Evolutionary conservation across 208 protist species (phyloP), one percentile per base, ranked within the genome.

Genomic region (Balamuthia mandrillaris): DNA sequence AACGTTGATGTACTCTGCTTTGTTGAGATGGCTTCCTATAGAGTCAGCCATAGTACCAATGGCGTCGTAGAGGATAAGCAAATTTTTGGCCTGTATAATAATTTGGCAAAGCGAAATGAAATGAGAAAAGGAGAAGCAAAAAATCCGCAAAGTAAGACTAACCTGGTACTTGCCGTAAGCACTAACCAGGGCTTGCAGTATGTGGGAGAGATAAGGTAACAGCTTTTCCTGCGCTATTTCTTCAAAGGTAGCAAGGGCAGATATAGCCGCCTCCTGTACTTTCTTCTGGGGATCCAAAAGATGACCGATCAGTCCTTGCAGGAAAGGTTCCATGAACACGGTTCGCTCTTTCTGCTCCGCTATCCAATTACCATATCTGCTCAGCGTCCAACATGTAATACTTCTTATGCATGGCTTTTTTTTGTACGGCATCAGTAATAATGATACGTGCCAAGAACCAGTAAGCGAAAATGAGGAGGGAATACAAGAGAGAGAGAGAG

Each of bases 321-420:
- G 47, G 27, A 93, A 42, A n/a, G 86, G 72, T 27, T 87, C 33
- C 10, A 94, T 29, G 52, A 77, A 72, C n/a, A 63, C 39, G 1
- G 49, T 14, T 31, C 37, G 29, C 12, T 77, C 60, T 1, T 27
- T 9, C 35, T 89, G 75, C 21, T 81, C 44, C 1, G 86, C 56
- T 27, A 96, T 90, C 91, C 91, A 96, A 31, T 83, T 24, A 3
- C 84, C 42, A 85, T 95, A 96, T 5, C 94, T 56, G 54, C 81
- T 89, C 7, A 96, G 75, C 7, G 94, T 94, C 94, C 94, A 96
- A 86, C 94, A 96, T 4, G 93, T 92, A 31, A 96, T 96, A 49
- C 83, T 89, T 14, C 93, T 42, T 6, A 95, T 78, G 12, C 95
- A 77, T 31, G 92, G 85, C 79, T 91, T 29, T 70, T 49, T 7